phyloP scores from a whole-genome alignment of 2,329 filamentous ascomycete species.

The Aureobasidium vineae region DNA sequence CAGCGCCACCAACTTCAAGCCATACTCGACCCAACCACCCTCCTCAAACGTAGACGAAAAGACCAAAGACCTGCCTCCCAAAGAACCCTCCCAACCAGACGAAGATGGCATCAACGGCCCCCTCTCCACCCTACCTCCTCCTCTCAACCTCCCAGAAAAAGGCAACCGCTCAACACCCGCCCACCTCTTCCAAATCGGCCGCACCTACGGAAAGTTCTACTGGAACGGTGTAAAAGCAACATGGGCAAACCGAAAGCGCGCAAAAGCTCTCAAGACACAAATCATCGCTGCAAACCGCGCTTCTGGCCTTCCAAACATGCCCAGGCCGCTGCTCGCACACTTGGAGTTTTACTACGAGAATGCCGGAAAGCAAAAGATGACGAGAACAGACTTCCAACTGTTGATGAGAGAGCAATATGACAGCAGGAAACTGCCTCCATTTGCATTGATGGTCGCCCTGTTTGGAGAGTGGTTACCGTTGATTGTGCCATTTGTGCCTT shows the following conservation, averaged over 20 bases:
- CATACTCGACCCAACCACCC: slow-evolving; percentile 11
- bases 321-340: slow-evolving; percentile 5
- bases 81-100: slow-evolving; percentile 2
- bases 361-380: slow-evolving; percentile 40
- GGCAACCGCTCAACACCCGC: slow-evolving; percentile 47
- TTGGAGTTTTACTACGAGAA: slow-evolving; percentile 15
- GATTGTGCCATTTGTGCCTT: slow-evolving; percentile 67
- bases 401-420: slow-evolving; percentile 68
- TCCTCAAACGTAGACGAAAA: slow-evolving; percentile 19
- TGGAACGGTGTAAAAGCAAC: slow-evolving; percentile 77
- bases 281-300: slow-evolving; percentile 8
- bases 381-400: slow-evolving; percentile 69
- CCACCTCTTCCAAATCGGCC: slow-evolving; percentile 64
- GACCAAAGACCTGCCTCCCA: not conserved
- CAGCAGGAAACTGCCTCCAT: slow-evolving; percentile 72
- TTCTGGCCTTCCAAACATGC: not conserved
- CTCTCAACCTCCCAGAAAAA: slow-evolving; percentile 62
- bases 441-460: slow-evolving; percentile 70
- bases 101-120: slow-evolving; percentile 64
- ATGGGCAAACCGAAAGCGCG: slow-evolving; percentile 60
- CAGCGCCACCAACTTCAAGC: not conserved
- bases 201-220: slow-evolving; percentile 81
- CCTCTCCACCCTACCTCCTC: slow-evolving; percentile 67
- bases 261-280: slow-evolving; percentile 29
- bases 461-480: slow-evolving; percentile 87